Percentiles rank a stretch among this genome's conserved stretches.
phyloP scores from a whole-genome alignment of 768 basidiomycete genomes.

The Clitopilus hobsonii region DNA sequence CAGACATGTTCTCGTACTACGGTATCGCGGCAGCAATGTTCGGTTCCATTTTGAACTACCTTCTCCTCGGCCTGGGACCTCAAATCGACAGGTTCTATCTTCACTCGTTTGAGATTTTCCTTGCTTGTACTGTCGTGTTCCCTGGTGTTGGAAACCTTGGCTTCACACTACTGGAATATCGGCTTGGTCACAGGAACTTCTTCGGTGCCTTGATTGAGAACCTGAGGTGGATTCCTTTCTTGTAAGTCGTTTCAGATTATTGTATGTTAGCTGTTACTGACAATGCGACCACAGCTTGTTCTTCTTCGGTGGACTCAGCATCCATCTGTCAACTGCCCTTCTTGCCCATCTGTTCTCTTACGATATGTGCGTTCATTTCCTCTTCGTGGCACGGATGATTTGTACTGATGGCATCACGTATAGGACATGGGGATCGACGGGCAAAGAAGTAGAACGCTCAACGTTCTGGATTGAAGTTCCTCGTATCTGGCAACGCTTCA shows the following conservation, averaged over 20 bases:
- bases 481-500: constrained; percentile 78
- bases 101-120: constrained; percentile 76
- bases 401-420: constrained; percentile 5
- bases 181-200: constrained; percentile 58
- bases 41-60: constrained; percentile 68
- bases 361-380: constrained; percentile 34
- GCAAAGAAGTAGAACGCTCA: constrained; percentile 80
- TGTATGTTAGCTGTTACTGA: background rate
- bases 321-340: constrained; percentile 65
- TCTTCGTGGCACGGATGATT: constrained; percentile 1
- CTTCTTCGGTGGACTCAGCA: constrained; percentile 73
- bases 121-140: constrained; percentile 77
- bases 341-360: constrained; percentile 68
- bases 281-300: constrained; percentile 44
- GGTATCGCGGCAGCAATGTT: constrained; percentile 67
- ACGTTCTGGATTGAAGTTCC: constrained; percentile 92
- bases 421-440: constrained; percentile 54
- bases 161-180: constrained; percentile 70
- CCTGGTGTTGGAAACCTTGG: constrained; percentile 72
- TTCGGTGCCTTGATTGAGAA: constrained; percentile 50
- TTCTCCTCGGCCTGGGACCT: constrained; percentile 66
- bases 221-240: constrained; percentile 66
- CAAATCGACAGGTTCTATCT: constrained; percentile 72
- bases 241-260: constrained; percentile 37
- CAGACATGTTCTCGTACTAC: constrained; percentile 48